phyloP scores from a whole-genome alignment of 2,329 filamentous ascomycete species.

The Claviceps monticola region DNA sequence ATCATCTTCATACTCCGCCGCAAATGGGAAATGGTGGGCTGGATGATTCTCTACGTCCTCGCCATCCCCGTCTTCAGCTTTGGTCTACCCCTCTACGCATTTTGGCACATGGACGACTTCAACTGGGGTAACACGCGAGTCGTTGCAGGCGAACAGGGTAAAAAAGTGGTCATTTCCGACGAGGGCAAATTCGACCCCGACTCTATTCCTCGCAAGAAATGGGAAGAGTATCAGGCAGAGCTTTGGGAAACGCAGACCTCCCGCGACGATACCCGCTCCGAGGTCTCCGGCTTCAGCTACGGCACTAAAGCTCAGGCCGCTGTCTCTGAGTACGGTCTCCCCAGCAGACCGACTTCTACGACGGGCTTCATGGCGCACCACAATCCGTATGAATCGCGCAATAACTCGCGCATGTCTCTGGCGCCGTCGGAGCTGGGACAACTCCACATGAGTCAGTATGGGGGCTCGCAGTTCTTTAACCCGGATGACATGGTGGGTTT shows the following conservation, averaged over 20 bases:
- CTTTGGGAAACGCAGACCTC: slow-evolving; percentile 88
- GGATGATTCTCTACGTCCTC: slow-evolving; percentile 93
- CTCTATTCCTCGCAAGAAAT: slow-evolving; percentile 92
- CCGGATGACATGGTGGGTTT: slow-evolving; percentile 59
- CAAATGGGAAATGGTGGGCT: slow-evolving; percentile 99
- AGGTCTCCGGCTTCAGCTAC: slow-evolving; percentile 88
- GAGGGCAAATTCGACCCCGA: slow-evolving; percentile 95
- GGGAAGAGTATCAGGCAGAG: slow-evolving; percentile 97
- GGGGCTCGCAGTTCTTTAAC: slow-evolving; percentile 43
- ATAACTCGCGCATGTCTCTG: slow-evolving; percentile 62
- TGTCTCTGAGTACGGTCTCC: slow-evolving; percentile 57
- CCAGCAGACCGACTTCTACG: slow-evolving; percentile 42
- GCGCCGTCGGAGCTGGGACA: slow-evolving; percentile 54
- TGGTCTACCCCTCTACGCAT: slow-evolving; percentile 79
- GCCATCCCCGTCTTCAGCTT: slow-evolving; percentile 89
- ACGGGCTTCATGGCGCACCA: slow-evolving; percentile 34
- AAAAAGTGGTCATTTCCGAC: slow-evolving; percentile 85
- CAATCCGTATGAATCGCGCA: slow-evolving; percentile 33
- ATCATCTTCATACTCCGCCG: slow-evolving; percentile 93
- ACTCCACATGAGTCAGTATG: slow-evolving; percentile 47
- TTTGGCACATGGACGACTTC: slow-evolving; percentile 99
- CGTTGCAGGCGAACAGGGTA: slow-evolving; percentile 83
- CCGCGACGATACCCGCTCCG: slow-evolving; percentile 69
- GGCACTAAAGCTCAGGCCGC: slow-evolving; percentile 64
- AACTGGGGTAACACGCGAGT: slow-evolving; percentile 98